Base-by-base conservation (phyloP, 2,329 filamentous ascomycete genomes). In the Parastagonospora nodorum region DNA sequence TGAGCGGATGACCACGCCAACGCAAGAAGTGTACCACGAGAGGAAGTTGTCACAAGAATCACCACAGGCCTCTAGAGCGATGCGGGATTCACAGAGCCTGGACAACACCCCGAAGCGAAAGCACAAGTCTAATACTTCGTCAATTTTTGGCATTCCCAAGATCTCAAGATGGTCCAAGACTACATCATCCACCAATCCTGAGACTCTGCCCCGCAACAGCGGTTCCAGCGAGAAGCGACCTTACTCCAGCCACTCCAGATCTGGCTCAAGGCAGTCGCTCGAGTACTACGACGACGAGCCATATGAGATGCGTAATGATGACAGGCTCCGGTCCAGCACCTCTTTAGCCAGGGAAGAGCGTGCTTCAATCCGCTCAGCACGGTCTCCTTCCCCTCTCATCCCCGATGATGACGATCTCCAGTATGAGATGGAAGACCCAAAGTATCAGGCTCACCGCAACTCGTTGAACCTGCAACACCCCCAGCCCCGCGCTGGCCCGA, bases 131-230 rank as follows among this genome's bases (percentile, higher is more conserved):
- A 88, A 84, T 68, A 86, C 86, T 50, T 94, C 91, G 0, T 90
- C 89, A 0, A 80, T 86, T 80, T 89, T 96, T 48, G 76, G 75
- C 42, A 75, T 77, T 55, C 92, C 92, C 19, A 97, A 96, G 78
- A 92, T 96, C 56, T 97, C 94, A 5, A 85, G 94, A 37, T 99
- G 94, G 94, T 97, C 93, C 0, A 94, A 95, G 76, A 97, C 93
- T 2, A 99, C 94, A 0, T 84, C 92, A 4, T 96, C 92, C 0
- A 96, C 91, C 53, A 86, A 92, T 37, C 87, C 90, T 38, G 88
- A 88, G 61, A 88, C 88, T 35, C 88, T 92, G 71, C 85, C 67
- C 30, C 71, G 88, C 35, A 85, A 84, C 64, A 90, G 85, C 63
- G 80, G 79, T 38, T 69, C 66, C 16, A 80, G 80, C 41, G 76